phyloP scores from a whole-genome alignment of 192 early-diverging fungal genomes.

The Entomortierella parvispora region DNA sequence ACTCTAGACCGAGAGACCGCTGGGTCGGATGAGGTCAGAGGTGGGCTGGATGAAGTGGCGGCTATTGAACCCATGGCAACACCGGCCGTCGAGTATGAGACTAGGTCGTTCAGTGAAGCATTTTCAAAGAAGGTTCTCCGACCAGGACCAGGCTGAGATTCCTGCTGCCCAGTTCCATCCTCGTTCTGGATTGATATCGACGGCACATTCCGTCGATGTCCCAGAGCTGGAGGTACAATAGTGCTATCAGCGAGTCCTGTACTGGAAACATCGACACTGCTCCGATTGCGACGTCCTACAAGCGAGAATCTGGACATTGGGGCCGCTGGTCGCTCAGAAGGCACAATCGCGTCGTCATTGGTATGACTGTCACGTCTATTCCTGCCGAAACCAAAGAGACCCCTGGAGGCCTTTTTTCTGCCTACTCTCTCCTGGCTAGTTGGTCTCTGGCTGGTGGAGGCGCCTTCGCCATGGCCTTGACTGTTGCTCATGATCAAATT shows the following conservation, averaged over 20 bases:
- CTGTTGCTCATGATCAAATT: constrained; percentile 4
- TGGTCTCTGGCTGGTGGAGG: not conserved
- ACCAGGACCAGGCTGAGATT: not conserved
- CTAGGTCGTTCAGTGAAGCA: constrained; percentile 25
- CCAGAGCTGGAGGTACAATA: not conserved
- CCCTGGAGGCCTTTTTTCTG: constrained; percentile 20
- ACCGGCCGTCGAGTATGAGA: not conserved
- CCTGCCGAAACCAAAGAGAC: constrained; percentile 33
- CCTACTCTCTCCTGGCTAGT: constrained; percentile 12
- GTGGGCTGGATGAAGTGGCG: not conserved
- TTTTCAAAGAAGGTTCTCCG: constrained; percentile 29
- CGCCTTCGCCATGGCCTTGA: not conserved
- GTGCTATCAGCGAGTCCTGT: not conserved
- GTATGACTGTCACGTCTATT: constrained; percentile 9
- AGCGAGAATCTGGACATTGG: constrained; percentile 7
- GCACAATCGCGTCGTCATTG: constrained; percentile 17
- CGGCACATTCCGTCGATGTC: constrained; percentile 33
- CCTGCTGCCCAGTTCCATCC: not conserved
- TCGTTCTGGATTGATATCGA: constrained; percentile 37
- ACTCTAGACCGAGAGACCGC: constrained; percentile 8
- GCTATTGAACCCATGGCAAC: not conserved
- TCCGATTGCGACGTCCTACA: constrained; percentile 10
- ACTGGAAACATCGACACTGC: constrained; percentile 21
- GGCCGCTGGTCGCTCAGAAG: not conserved
- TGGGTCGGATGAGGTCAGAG: not conserved